phyloP scores from a whole-genome alignment of 176 grass and related monocot genomes.

The Chrysopogon serrulatus region DNA sequence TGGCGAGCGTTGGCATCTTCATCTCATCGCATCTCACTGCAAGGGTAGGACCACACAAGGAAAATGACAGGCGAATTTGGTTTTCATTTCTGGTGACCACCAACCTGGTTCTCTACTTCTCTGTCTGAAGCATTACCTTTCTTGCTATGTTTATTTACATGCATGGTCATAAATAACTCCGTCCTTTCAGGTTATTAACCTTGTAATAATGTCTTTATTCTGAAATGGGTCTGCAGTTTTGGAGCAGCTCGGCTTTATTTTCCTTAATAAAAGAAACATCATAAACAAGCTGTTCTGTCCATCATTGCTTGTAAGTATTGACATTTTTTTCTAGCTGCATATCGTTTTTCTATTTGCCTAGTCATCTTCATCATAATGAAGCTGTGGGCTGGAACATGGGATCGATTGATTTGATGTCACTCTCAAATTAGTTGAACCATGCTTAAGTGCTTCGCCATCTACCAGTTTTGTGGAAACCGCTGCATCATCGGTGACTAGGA shows the following conservation, averaged over 20 bases:
- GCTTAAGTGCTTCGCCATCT: background rate
- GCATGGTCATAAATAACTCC: background rate
- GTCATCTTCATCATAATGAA: background rate
- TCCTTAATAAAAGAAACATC: background rate
- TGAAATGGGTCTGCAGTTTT: background rate
- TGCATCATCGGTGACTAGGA: constrained; percentile 21
- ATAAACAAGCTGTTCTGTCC: too few species aligned
- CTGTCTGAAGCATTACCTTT: background rate
- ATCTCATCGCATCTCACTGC: background rate
- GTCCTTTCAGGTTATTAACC: background rate
- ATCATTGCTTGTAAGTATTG: background rate
- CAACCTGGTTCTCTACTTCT: background rate
- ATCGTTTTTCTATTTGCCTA: background rate
- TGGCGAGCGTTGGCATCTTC: background rate
- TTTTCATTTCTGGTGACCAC: background rate
- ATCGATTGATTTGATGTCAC: constrained; percentile 3
- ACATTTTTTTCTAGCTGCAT: background rate
- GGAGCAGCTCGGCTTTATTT: background rate
- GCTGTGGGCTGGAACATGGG: background rate
- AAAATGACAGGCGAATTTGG: background rate
- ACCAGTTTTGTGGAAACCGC: background rate
- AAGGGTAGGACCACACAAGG: background rate
- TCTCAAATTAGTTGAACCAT: constrained; percentile 14
- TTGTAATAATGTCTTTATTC: background rate
- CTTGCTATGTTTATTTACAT: background rate